Percentiles rank a stretch among this genome's conserved stretches.
Evolutionary conservation across 768 basidiomycete genomes (phyloP).

Genomic region (Naematelia aurantialba): DNA sequence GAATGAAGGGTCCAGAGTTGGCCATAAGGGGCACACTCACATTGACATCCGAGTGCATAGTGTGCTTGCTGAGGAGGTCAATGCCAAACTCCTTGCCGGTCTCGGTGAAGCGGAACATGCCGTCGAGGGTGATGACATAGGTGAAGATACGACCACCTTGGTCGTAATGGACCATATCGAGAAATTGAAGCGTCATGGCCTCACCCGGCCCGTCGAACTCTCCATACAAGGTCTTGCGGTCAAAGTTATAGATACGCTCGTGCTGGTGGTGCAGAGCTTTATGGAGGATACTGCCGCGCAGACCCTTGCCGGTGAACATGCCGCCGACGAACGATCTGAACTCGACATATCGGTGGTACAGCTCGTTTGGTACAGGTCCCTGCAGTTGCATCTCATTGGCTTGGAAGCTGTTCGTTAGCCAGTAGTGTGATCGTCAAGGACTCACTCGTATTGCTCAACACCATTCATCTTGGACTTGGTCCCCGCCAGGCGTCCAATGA

Average conservation of each 20-base stretch:
- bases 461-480: constrained; percentile 38
- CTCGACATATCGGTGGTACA: constrained; percentile 52
- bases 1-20: no score
- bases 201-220: constrained; percentile 32
- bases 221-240: constrained; percentile 52
- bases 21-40: constrained; percentile 27
- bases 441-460: constrained; percentile 34
- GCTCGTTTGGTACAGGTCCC: constrained; percentile 53
- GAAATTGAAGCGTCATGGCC: constrained; percentile 49
- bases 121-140: constrained; percentile 72
- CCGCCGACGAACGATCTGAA: constrained; percentile 53
- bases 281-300: constrained; percentile 52
- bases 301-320: constrained; percentile 52
- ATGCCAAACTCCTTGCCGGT: constrained; percentile 84
- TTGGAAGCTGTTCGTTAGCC: constrained; percentile 51
- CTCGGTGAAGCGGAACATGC: constrained; percentile 76
- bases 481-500: constrained; percentile 52
- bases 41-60: constrained; percentile 66
- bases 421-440: background rate
- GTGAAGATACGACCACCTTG: constrained; percentile 63
- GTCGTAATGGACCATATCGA: constrained; percentile 54
- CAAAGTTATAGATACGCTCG: constrained; percentile 52
- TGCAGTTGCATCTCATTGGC: constrained; percentile 55
- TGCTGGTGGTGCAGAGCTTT: constrained; percentile 54
- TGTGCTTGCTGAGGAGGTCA: constrained; percentile 81